Evolutionary conservation across 2,329 filamentous ascomycete genomes (phyloP).

Genomic region (Pyrenophora teres): DNA sequence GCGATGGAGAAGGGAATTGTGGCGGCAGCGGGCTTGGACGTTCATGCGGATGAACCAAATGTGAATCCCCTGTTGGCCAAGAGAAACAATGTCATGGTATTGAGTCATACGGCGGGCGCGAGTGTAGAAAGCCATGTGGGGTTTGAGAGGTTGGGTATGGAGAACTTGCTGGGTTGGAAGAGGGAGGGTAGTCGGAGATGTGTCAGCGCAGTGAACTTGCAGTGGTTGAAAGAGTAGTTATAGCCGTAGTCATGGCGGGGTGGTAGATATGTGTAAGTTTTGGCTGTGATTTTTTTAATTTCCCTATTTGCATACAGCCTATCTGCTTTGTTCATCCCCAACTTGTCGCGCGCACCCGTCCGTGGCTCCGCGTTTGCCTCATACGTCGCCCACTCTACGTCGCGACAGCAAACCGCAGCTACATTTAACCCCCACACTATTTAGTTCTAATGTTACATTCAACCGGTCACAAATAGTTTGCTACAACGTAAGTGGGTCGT

Average conservation of each 20-base stretch:
- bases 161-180: slow-evolving; percentile 67
- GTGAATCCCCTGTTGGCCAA: slow-evolving; percentile 56
- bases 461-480: not conserved
- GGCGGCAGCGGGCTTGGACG: slow-evolving; percentile 64
- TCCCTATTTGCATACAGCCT: no score
- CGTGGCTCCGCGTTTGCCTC: not conserved
- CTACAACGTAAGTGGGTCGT: not conserved
- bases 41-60: slow-evolving; percentile 65
- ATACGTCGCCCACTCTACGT: not conserved
- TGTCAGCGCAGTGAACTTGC: slow-evolving; percentile 67
- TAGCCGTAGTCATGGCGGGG: no score
- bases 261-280: no score
- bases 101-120: slow-evolving; percentile 71
- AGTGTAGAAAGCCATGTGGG: slow-evolving; percentile 69
- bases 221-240: slow-evolving; percentile 50
- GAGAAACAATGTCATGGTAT: slow-evolving; percentile 59
- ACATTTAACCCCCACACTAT: no score
- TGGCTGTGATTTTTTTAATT: no score
- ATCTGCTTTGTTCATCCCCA: no score
- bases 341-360: no score
- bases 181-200: slow-evolving; percentile 54
- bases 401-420: no score
- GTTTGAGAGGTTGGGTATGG: slow-evolving; percentile 69
- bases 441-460: not conserved
- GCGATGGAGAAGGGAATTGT: slow-evolving; percentile 61